Evolutionary conservation across 163 green algal species (phyloP).

Genomic region (Chlamydomonas reinhardtii): DNA sequence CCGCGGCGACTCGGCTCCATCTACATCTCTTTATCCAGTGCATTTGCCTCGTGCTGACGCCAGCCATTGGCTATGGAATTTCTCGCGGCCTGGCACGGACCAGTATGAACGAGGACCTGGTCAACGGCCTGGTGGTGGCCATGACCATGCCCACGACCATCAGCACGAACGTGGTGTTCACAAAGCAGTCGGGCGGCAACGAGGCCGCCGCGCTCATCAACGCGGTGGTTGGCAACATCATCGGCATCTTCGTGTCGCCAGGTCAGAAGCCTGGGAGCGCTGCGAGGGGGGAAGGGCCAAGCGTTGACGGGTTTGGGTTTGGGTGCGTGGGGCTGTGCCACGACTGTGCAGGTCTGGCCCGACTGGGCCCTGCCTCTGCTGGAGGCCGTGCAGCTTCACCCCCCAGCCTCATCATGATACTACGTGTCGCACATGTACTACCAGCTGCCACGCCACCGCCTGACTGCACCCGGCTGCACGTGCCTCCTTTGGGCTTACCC

Average conservation of each 20-base stretch:
- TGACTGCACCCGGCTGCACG: no score
- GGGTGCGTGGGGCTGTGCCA: no score
- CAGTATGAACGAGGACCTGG: conserved; percentile 50
- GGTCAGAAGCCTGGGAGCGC: no score
- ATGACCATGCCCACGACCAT: conserved; percentile 69
- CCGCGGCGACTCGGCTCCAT: conserved; percentile 45
- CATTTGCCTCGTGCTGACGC: conserved; percentile 58
- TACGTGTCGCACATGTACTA: no score
- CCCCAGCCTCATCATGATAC: no score
- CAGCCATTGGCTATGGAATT: conserved; percentile 58
- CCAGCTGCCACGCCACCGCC: no score
- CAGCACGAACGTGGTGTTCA: conserved; percentile 69
- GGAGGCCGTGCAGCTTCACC: no score
- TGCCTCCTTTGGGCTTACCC: no score
- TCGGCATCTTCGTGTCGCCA: conserved; percentile 68
- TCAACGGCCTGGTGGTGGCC: conserved; percentile 59
- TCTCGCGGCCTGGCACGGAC: not conserved
- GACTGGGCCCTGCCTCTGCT: no score
- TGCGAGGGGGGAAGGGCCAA: no score
- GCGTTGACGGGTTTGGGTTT: no score
- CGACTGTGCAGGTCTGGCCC: no score
- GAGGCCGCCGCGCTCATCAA: conserved; percentile 59
- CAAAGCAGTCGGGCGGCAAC: conserved; percentile 53
- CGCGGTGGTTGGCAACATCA: conserved; percentile 67
- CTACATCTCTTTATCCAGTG: conserved; percentile 62